phyloP scores from a whole-genome alignment of 345 rosid species.

The Reutealis trisperma region DNA sequence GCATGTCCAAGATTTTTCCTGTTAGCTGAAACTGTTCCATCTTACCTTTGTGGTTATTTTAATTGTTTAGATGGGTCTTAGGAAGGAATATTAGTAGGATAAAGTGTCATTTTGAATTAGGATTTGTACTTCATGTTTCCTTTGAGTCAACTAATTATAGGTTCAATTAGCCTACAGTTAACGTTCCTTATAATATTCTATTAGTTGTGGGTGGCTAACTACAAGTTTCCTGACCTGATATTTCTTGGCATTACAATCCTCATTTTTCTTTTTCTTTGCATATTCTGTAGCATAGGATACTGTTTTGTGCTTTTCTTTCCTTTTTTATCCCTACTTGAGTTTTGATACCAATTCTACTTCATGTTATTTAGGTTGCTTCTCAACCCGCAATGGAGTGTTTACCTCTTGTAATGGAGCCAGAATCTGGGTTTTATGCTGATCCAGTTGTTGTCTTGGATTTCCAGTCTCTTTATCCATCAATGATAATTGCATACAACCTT shows the following conservation, averaged over 20 bases:
- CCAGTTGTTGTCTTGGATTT: constrained; percentile 97
- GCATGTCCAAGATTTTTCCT: too few species aligned
- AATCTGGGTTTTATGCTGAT: constrained; percentile 88
- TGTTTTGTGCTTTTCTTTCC: neutral
- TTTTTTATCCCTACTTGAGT: neutral
- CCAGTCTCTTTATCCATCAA: constrained; percentile 97
- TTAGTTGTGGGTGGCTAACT: neutral
- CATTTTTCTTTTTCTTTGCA: neutral
- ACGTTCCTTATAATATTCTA: neutral
- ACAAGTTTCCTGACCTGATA: neutral
- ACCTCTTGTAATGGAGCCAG: constrained; percentile 99
- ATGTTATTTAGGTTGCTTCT: constrained; percentile 74
- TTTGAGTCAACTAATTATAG: neutral
- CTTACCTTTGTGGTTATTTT: neutral
- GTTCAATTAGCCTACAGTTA: neutral
- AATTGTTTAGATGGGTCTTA: neutral
- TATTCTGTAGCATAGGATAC: neutral
- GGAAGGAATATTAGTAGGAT: neutral
- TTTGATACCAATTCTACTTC: constrained; percentile 12
- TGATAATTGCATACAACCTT: constrained; percentile 95
- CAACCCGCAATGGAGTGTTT: constrained; percentile 99
- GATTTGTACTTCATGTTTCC: neutral
- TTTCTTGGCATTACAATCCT: neutral
- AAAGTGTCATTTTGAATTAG: neutral
- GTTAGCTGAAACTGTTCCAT: too few species aligned